These are phyloP conservation scores for Neoconidiobolus thromboides DNA, from an alignment of 371 early-diverging fungal genomes.

Conservation along the genomic window DNA sequence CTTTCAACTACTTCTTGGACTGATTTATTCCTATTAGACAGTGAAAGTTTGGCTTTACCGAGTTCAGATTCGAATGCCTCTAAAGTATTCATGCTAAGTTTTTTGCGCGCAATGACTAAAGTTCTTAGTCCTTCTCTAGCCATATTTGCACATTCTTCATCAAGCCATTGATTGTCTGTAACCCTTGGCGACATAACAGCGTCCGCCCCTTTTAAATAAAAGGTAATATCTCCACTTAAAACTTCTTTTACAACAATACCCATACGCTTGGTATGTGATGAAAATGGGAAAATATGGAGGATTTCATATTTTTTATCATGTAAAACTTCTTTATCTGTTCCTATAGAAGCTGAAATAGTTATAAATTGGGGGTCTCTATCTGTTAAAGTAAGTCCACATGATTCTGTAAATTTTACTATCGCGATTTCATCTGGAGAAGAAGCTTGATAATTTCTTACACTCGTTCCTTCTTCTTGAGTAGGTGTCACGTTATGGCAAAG, in stretches of 20 bases:
- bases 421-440: conserved; percentile 99
- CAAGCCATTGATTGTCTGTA: conserved; percentile 24
- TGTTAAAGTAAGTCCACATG: conserved; percentile 70
- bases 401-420: conserved; percentile 91
- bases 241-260: conserved; percentile 80
- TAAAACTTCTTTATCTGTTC: conserved; percentile 16
- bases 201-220: conserved; percentile 98
- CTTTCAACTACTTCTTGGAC: conserved; percentile 48
- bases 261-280: conserved; percentile 97
- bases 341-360: no score
- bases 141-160: conserved; percentile 98
- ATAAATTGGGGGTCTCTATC: conserved; percentile 43
- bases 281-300: conserved; percentile 91
- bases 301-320: conserved; percentile 35
- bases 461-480: conserved; percentile 25
- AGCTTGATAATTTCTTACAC: conserved; percentile 67
- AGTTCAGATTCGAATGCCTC: conserved; percentile 43
- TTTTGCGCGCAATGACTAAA: conserved; percentile 82
- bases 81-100: conserved; percentile 55
- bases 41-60: conserved; percentile 48
- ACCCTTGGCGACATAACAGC: conserved; percentile 53
- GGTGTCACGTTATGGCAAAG: conserved; percentile 87
- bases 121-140: conserved; percentile 98
- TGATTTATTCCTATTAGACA: conserved; percentile 45
- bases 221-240: conserved; percentile 42